Conservation (phyloP, 352 stramenopile genomes). For the Peronospora tabacina region DNA sequence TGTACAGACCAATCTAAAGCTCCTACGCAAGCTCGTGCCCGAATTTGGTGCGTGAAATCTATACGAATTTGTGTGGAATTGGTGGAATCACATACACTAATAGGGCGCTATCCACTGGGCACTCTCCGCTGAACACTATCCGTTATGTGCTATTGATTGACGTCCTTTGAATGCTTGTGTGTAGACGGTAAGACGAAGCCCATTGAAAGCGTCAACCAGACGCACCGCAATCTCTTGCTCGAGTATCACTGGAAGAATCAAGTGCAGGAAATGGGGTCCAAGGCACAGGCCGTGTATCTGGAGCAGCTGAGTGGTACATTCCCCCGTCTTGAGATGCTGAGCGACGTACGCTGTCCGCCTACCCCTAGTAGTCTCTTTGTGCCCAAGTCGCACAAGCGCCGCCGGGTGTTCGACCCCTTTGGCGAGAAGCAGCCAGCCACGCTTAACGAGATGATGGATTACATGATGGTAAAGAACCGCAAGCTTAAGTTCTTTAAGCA, state of each 20-base stretch:
- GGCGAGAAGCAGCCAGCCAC: constrained; percentile 78
- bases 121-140: too few relatives aligned
- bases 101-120: neutral
- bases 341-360: constrained; percentile 68
- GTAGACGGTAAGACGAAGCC: constrained; percentile 82
- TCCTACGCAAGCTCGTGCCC: constrained; percentile 72
- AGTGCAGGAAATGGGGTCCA: constrained; percentile 79
- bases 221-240: constrained; percentile 84
- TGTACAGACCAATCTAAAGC: constrained; percentile 81
- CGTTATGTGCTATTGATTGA: neutral
- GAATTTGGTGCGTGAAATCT: constrained; percentile 52
- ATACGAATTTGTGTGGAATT: neutral
- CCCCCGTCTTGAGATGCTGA: constrained; percentile 74
- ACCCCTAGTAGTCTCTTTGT: constrained; percentile 62
- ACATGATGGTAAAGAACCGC: constrained; percentile 82
- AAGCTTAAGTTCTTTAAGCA: constrained; percentile 88
- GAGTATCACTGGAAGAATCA: constrained; percentile 88
- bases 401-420: constrained; percentile 73
- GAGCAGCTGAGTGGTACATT: constrained; percentile 65
- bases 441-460: constrained; percentile 87
- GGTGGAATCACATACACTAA: neutral
- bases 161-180: neutral
- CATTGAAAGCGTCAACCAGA: constrained; percentile 77
- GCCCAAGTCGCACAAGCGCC: constrained; percentile 76
- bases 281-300: constrained; percentile 75